A percentile compares a stretch with the other conserved stretches of the same genome.
Conservation (phyloP, 306 rosid species). For the Fagus sylvatica region DNA sequence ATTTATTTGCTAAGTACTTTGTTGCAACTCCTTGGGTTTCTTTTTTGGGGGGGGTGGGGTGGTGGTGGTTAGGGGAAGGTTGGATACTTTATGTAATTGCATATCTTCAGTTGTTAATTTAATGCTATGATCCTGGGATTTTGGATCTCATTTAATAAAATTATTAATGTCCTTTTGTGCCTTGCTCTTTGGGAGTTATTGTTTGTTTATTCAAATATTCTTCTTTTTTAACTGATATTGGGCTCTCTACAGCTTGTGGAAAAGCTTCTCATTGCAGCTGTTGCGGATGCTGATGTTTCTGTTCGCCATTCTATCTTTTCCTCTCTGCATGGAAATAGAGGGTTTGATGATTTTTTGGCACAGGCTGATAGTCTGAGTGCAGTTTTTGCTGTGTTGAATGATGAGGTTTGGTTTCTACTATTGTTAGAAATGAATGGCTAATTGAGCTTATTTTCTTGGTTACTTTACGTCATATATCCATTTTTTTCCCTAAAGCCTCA, state of each 20-base stretch:
- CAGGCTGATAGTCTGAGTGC: slow-evolving; percentile 95
- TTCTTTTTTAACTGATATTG: slow-evolving; percentile 35
- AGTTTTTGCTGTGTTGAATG: slow-evolving; percentile 90
- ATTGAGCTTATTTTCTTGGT: background rate
- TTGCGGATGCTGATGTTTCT: slow-evolving; percentile 93
- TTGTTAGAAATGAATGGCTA: background rate
- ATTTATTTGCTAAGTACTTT: too few relatives aligned
- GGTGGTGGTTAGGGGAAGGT: background rate
- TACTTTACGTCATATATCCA: background rate
- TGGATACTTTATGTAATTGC: slow-evolving; percentile 5
- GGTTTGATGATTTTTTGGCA: slow-evolving; percentile 94
- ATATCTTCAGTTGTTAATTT: slow-evolving; percentile 1
- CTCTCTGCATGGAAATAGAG: slow-evolving; percentile 82
- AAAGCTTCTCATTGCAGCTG: slow-evolving; percentile 95
- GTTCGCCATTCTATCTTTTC: slow-evolving; percentile 93
- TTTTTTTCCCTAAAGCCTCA: background rate
- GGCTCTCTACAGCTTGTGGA: slow-evolving; percentile 79
- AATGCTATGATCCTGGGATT: background rate
- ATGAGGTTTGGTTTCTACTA: slow-evolving; percentile 58
- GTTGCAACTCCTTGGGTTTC: too few relatives aligned
- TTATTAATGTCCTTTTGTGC: background rate
- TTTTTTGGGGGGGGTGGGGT: background rate
- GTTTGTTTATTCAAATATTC: background rate
- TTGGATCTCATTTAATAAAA: slow-evolving; percentile 2
- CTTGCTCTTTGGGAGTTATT: slow-evolving; percentile 7